A percentile compares a stretch with the other conserved stretches of the same genome.
Evolutionary conservation across 2,329 filamentous ascomycete species (phyloP).

Genomic region (Dothiorella sarmentorum): DNA sequence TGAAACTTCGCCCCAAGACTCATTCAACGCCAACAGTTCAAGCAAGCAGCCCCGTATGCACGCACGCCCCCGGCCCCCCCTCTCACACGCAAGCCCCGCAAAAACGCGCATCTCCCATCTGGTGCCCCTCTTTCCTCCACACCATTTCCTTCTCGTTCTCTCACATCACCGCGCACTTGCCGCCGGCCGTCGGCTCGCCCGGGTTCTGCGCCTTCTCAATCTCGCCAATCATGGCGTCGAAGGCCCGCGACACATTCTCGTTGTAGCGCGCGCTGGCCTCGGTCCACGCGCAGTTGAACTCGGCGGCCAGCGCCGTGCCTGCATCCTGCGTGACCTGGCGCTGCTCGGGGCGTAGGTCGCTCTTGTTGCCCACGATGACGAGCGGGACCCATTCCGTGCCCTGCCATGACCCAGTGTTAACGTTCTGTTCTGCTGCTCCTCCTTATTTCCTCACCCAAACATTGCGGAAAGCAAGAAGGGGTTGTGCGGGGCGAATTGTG

Average conservation of each 20-base stretch:
- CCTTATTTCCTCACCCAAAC: background rate
- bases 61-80: background rate
- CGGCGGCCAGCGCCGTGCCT: constrained; percentile 77
- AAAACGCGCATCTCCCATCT: no score
- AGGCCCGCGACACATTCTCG: constrained; percentile 87
- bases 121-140: background rate
- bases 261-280: constrained; percentile 93
- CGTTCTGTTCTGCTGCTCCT: background rate
- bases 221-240: constrained; percentile 90
- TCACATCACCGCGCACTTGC: constrained; percentile 85
- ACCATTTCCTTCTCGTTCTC: background rate
- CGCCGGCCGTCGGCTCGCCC: constrained; percentile 72
- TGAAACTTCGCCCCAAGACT: background rate
- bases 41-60: background rate
- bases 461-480: no score
- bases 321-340: constrained; percentile 85
- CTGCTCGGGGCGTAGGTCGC: constrained; percentile 86
- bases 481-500: no score
- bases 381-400: constrained; percentile 90
- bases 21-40: constrained; percentile 10
- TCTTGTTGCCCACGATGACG: constrained; percentile 96
- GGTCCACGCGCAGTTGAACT: constrained; percentile 89
- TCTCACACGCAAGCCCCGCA: background rate
- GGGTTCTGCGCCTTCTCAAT: constrained; percentile 95
- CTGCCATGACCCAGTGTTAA: constrained; percentile 44